phyloP scores from a whole-genome alignment of 768 basidiomycete genomes.

The Russula sp. region DNA sequence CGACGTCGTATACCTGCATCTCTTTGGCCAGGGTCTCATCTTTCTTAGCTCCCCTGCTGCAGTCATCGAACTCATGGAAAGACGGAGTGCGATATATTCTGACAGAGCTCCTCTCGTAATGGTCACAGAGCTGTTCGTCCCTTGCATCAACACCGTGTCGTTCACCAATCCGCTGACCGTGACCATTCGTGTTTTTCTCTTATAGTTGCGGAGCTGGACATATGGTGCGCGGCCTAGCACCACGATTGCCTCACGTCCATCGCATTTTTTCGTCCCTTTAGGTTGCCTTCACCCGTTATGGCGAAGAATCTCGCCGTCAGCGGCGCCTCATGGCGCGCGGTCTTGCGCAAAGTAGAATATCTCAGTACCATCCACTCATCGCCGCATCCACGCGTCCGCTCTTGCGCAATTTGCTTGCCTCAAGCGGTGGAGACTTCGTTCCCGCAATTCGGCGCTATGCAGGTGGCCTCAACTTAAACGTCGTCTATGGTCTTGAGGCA shows the following conservation, averaged over 20 bases:
- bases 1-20: slow-evolving; percentile 56
- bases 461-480: slow-evolving; percentile 28
- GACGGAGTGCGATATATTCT: slow-evolving; percentile 63
- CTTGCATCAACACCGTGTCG: background rate
- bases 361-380: slow-evolving; percentile 21
- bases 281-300: slow-evolving; percentile 24
- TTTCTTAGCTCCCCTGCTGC: slow-evolving; percentile 60
- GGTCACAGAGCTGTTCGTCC: slow-evolving; percentile 61
- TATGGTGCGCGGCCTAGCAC: slow-evolving; percentile 13
- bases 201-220: slow-evolving; percentile 21
- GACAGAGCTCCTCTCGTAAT: slow-evolving; percentile 68
- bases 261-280: background rate
- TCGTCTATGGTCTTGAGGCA: slow-evolving; percentile 57
- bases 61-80: slow-evolving; percentile 60
- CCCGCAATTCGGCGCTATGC: slow-evolving; percentile 22
- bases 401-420: slow-evolving; percentile 18
- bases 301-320: slow-evolving; percentile 22
- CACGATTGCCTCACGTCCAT: background rate
- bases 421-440: slow-evolving; percentile 16
- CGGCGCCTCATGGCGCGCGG: slow-evolving; percentile 23
- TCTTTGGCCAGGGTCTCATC: slow-evolving; percentile 61
- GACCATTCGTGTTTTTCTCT: background rate
- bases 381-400: slow-evolving; percentile 19
- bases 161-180: background rate
- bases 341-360: slow-evolving; percentile 13